Evolutionary conservation across 352 stramenopile species (phyloP), one percentile per base, ranked within the genome.

Genomic region (Phytophthora niederhauseri): DNA sequence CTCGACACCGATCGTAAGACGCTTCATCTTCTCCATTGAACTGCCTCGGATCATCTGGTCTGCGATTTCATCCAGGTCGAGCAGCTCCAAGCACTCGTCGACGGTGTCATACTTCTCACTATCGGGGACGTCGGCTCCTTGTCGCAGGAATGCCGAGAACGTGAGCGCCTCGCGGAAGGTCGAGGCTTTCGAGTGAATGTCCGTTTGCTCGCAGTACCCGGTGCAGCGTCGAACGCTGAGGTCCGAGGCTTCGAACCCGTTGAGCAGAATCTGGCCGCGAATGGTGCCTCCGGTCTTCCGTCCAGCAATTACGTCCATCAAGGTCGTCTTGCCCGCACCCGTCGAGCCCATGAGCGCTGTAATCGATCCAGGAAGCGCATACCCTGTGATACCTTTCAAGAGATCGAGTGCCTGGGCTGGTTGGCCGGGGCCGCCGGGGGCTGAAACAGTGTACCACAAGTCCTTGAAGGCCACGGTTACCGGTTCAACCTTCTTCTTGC

Each of bases 311-410:
- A 98, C 94, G 72, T 99, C 94, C 75, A 98, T 94, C 0, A 99
- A 73, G 4, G 96, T 99, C 6, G 94, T 98, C 71, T 98, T 98
- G 9, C 94, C 92, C 24, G 90, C 85, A 26, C 87, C 87, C 15
- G 76, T 82, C 0, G 81, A 85, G 1, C 86, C 85, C 81, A 93
- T 92, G 2, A 94, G 46, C 6, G 85, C 85, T 2, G 81, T 88
- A 43, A 93, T 85, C 1, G 70, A 71, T 1, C 86, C 85, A n/a
- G 84, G 63, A 8, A 62, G 14, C 0, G 56, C 56, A 28, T 62
- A 62, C 8, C 56, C 56, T 2, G 36, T 62, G 36, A 94, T 82
- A 8, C 76, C 70, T 57, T 84, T 79, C 19, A 93, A 77, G 31
- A 90, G 34, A 19, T 87, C 72, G 26, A 85, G 28, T 9, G 43